A percentile compares a stretch with the other conserved stretches of the same genome.
These are phyloP conservation scores for Eucalyptus grandis DNA, from an alignment of 345 rosid species.

Conservation along the genomic window DNA sequence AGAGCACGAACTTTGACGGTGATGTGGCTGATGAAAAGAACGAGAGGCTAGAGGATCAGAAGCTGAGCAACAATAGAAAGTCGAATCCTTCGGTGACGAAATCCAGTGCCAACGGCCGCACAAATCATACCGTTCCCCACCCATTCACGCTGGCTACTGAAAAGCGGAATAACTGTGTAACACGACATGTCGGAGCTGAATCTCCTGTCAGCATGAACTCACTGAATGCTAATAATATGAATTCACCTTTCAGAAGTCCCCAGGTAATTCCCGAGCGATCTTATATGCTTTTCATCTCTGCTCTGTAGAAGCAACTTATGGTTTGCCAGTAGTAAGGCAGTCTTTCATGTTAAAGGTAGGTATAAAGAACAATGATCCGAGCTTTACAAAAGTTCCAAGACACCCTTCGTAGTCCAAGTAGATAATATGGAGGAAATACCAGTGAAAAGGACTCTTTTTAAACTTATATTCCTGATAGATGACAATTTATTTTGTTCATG, in stretches of 20 bases:
- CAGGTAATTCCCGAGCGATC: constrained; percentile 21
- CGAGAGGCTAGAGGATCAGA: constrained; percentile 20
- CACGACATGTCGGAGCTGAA: constrained; percentile 8
- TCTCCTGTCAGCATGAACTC: constrained; percentile 7
- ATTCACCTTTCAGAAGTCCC: constrained; percentile 34
- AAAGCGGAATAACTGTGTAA: constrained; percentile 15
- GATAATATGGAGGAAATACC: not conserved
- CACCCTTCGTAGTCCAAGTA: not conserved
- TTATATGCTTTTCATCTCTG: not conserved
- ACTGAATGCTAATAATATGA: constrained; percentile 12
- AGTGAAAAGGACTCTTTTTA: not conserved
- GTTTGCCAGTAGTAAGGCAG: not conserved
- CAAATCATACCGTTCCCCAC: constrained; percentile 20
- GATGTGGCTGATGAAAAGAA: not conserved
- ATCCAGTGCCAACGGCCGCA: constrained; percentile 3
- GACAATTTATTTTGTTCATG: not conserved
- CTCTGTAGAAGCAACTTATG: not conserved
- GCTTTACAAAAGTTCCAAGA: not conserved
- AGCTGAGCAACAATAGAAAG: constrained; percentile 6
- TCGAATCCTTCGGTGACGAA: constrained; percentile 16
- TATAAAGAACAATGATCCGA: not conserved
- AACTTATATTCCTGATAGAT: not conserved
- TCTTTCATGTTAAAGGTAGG: not conserved
- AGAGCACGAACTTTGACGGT: constrained; percentile 19
- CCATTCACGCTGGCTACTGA: constrained; percentile 46